Base-by-base conservation (phyloP, 805 yeast species). In the Cyberlindnera mrakii region DNA sequence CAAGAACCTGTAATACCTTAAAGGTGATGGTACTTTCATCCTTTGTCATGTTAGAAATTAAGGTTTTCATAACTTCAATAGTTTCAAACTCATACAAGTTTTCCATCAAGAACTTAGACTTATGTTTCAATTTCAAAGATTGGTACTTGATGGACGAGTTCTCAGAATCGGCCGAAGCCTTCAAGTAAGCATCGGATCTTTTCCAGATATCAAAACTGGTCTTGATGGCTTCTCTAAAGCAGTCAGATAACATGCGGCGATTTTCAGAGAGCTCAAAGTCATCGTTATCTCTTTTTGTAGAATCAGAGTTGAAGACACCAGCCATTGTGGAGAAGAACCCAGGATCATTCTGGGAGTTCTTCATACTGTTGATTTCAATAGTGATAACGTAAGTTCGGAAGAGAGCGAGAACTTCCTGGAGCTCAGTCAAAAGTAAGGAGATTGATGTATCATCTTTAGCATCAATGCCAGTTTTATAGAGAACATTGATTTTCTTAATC, bases 271-370 rank as follows among this genome's bases (percentile, higher is more conserved):
- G n/a, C 9, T 42, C 39, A 2, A 13, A 20, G 20, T 41, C 46
- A n/a, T 27, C 43, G 13, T 45, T 33, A 2, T 13, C 16, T n/a
- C 41, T 35, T 38, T 30, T 46, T 2, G 17, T 30, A 1, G 85
- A 70, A 49, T 85, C 95, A 13, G 80, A 76, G 43, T 77, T 82
- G 55, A 85, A 83, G 0, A 85, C 95, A 2, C 93, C 93, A 48
- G 82, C 85, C 42, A 85, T 83, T 42, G 82, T 82, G 39, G 63
- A 67, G 35, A 58, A 57, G 40, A 57, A 56, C 42, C 53, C 85
- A 69, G 62, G 82, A 75, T 17, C 87, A 77, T 19, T 74, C 59
- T 34, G 75, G 77, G 49, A 29, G 5, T 15, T 13, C 19, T 42
- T 46, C 11, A 43, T 38, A 41, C 42, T 44, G 47, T 58, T 45